Percentiles rank a stretch among this genome's conserved stretches.
Conservation (phyloP, 2,329 filamentous ascomycete species). For the Stemphylium lycopersici region DNA sequence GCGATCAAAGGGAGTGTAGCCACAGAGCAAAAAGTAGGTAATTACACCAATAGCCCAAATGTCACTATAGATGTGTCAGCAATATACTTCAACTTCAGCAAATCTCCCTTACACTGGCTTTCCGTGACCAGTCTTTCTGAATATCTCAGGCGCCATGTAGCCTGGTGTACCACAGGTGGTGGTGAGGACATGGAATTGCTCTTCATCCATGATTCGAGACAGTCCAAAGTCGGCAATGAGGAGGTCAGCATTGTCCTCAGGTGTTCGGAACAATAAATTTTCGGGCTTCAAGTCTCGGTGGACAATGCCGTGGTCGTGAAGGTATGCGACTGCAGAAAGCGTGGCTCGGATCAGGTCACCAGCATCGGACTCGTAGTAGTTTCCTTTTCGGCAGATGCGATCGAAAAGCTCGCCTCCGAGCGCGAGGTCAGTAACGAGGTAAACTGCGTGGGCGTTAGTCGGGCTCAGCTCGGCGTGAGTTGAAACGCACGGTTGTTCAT, state of each 20-base stretch:
- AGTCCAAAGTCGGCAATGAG: conserved; percentile 97
- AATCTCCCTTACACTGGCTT: conserved; percentile 75
- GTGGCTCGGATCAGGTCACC: conserved; percentile 94
- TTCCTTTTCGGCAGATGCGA: conserved; percentile 97
- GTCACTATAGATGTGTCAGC: conserved; percentile 61
- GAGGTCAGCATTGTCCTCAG: conserved; percentile 96
- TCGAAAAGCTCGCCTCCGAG: conserved; percentile 97
- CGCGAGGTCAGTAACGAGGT: conserved; percentile 95
- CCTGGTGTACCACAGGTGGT: conserved; percentile 97
- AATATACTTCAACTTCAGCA: background rate
- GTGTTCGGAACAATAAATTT: conserved; percentile 94
- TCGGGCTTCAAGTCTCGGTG: conserved; percentile 98
- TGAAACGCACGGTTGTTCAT: conserved; percentile 83
- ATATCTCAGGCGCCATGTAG: conserved; percentile 99
- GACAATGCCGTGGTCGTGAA: conserved; percentile 98
- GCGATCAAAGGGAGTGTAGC: conserved; percentile 97
- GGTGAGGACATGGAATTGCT: conserved; percentile 96
- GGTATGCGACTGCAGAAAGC: conserved; percentile 94
- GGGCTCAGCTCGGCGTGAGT: background rate
- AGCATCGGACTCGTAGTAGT: conserved; percentile 97
- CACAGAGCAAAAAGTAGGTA: conserved; percentile 96
- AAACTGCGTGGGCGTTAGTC: conserved; percentile 61
- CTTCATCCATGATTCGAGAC: conserved; percentile 97
- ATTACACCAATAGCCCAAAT: conserved; percentile 99
- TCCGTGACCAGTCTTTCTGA: conserved; percentile 97